Percentiles rank a stretch among this genome's conserved stretches.
These are phyloP conservation scores for Vaccinium corymbosum DNA, from an alignment of 148 eudicot species.

Conservation along the genomic window DNA sequence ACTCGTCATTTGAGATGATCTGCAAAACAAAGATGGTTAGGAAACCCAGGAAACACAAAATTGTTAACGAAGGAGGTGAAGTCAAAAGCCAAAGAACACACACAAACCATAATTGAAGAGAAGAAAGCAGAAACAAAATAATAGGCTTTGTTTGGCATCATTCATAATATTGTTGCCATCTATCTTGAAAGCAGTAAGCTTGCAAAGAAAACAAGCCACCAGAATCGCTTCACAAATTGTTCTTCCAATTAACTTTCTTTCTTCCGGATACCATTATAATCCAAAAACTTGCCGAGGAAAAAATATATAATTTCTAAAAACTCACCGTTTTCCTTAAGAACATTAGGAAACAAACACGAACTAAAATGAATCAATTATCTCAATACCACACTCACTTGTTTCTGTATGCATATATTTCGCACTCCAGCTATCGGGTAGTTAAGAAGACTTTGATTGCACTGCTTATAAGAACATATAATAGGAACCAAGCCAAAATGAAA, in stretches of 20 bases:
- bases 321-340: neutral
- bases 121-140: conserved; percentile 10
- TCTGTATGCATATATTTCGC: neutral
- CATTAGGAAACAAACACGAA: neutral
- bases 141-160: neutral
- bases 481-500: neutral
- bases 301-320: too few species aligned
- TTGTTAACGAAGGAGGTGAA: neutral
- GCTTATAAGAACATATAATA: neutral
- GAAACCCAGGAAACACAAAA: neutral
- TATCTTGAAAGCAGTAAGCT: neutral
- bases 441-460: neutral
- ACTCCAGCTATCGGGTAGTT: neutral
- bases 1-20: conserved; percentile 61
- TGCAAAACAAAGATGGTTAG: conserved; percentile 20
- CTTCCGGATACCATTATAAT: neutral
- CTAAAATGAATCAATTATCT: neutral
- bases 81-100: neutral
- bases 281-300: neutral
- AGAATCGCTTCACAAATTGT: neutral
- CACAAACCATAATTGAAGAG: neutral
- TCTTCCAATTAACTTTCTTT: neutral
- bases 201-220: neutral
- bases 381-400: neutral
- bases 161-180: neutral